Evolutionary conservation across 2,329 filamentous ascomycete species (phyloP), one percentile per base, ranked within the genome.

Genomic region (Proliferodiscus dingleyae): DNA sequence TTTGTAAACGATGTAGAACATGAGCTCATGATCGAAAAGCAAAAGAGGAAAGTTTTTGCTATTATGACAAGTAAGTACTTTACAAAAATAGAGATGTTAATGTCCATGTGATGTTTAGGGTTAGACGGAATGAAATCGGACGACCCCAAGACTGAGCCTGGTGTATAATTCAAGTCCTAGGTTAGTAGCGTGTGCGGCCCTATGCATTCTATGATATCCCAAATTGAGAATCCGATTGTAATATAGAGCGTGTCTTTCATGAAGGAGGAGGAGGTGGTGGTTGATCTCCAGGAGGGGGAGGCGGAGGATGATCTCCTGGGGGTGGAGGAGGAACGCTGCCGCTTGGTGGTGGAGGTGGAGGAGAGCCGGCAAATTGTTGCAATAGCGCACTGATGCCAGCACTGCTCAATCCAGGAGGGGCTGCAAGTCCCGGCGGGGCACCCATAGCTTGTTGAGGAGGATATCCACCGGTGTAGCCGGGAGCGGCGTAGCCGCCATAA

Each of bases 351-450:
- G 74, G 70, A 19, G 73, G 70, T 32, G 64, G 70, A 24, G 66
- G 68, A 38, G 73, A 69, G 34, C 66, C 67, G 49, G 65, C 71
- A 30, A 77, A 87, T 59, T 83, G 81, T 64, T 85, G 80, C 58
- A 85, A 82, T 47, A 87, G 71, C 37, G 80, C 77, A 61, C 77
- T 81, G 50, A 84, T 70, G 32, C 78, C 79, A 49, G 76, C 74
- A 47, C 72, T 74, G 49, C 71, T 69, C 36, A 81, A 69, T 42
- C 71, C 74, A 52, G 67, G 66, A 30, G 69, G 69, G 45, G 68
- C 68, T 37, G 57, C 56, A 32, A 61, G 51, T 23, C 68, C 68
- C 36, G 65, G 49, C 59, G 66, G 53, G 69, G 72, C 68, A 29
- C 68, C 67, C 66, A 74, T 73, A 16, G 64, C 61, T 50, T 66